A percentile compares a stretch with the other conserved stretches of the same genome.
Conservation (phyloP, 148 eudicot species). For the Rhododendron molle region DNA sequence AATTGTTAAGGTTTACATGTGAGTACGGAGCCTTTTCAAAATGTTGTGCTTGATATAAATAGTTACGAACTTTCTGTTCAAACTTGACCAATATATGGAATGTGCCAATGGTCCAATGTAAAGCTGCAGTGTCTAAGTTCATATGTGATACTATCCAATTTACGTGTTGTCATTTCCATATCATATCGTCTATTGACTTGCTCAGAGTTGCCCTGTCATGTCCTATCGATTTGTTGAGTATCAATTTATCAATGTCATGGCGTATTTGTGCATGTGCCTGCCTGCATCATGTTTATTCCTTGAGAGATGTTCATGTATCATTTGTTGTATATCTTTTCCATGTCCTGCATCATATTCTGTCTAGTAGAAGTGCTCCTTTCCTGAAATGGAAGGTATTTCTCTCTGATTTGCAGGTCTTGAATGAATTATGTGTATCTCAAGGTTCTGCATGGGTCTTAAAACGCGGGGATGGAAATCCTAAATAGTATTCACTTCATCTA, state of each 20-base stretch:
- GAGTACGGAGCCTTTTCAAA: background rate
- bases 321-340: background rate
- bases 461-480: slow-evolving; percentile 50
- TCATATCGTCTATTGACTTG: background rate
- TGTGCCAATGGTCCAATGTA: background rate
- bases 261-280: background rate
- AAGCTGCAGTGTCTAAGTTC: background rate
- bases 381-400: background rate
- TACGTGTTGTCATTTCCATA: background rate
- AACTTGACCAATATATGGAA: background rate
- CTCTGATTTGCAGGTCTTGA: slow-evolving; percentile 42
- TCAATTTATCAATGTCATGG: background rate
- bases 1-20: background rate
- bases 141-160: background rate
- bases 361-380: background rate
- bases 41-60: background rate
- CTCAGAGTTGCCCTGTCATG: background rate
- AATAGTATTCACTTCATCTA: background rate
- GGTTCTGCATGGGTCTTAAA: slow-evolving; percentile 58
- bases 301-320: background rate
- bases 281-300: background rate
- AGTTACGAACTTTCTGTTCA: background rate
- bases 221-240: background rate
- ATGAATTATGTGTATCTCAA: slow-evolving; percentile 51
- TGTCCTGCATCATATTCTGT: background rate